Conservation (phyloP, 495 filamentous ascomycete genomes). For the Lasiosphaeriaceae sp. region DNA sequence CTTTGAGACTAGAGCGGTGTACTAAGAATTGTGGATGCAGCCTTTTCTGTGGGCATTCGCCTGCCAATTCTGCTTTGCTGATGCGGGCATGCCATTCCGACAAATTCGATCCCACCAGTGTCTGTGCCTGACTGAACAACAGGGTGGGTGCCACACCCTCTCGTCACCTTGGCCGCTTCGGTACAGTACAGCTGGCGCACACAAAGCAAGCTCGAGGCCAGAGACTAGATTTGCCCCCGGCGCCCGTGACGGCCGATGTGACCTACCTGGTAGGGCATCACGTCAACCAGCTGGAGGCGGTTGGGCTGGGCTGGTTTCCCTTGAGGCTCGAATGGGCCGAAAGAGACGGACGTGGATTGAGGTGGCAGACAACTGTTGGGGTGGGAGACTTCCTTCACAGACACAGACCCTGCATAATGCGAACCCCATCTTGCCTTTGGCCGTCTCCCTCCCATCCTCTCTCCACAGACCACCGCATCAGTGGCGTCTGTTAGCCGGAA, state of each 20-base stretch:
- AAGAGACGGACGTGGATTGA: background rate
- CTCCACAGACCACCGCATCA: conserved; percentile 29
- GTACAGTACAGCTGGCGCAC: background rate
- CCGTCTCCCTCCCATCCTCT: background rate
- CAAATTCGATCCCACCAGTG: conserved; percentile 25
- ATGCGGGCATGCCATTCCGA: conserved; percentile 26
- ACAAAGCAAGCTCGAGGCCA: conserved; percentile 1
- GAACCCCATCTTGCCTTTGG: conserved; percentile 23
- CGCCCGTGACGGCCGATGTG: background rate
- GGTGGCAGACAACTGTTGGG: background rate
- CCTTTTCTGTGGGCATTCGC: conserved; percentile 4
- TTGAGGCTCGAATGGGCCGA: conserved; percentile 3
- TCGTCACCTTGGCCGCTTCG: background rate
- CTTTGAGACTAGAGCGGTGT: conserved; percentile 8
- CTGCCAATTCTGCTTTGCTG: conserved; percentile 14
- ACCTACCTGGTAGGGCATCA: too few relatives aligned
- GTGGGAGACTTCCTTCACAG: background rate
- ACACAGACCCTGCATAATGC: conserved; percentile 37
- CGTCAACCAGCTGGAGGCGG: background rate
- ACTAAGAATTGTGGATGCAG: background rate
- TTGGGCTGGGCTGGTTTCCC: background rate
- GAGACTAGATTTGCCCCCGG: conserved; percentile 1
- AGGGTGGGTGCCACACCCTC: conserved; percentile 6
- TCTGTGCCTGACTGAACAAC: conserved; percentile 16
- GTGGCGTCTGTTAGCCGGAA: conserved; percentile 39